Percentiles rank a stretch among this genome's conserved stretches.
phyloP scores from a whole-genome alignment of 2,329 filamentous ascomycete genomes.

The Diaporthe caulivora region DNA sequence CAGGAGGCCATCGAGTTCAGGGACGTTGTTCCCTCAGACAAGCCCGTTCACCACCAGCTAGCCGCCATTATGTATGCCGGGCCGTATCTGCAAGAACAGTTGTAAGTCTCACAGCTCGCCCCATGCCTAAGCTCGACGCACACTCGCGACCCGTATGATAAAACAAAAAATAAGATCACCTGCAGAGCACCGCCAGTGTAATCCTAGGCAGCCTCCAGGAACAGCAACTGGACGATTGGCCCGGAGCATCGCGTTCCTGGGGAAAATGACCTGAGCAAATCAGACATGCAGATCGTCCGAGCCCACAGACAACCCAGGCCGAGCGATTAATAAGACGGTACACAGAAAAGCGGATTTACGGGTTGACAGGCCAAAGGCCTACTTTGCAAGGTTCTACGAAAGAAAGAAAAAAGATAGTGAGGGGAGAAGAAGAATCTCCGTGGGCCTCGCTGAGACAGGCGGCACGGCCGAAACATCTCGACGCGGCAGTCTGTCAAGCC shows the following conservation, averaged over 20 bases:
- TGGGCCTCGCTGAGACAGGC: constrained; percentile 28
- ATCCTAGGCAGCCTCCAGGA: neutral
- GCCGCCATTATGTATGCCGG: neutral
- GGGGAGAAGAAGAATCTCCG: neutral
- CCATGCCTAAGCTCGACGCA: no score
- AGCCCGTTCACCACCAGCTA: neutral
- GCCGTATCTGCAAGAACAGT: constrained; percentile 12
- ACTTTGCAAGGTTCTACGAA: constrained; percentile 19
- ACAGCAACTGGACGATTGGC: neutral
- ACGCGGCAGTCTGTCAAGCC: constrained; percentile 10
- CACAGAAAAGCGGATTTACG: neutral
- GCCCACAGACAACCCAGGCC: neutral
- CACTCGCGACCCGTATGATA: neutral
- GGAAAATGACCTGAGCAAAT: constrained; percentile 18
- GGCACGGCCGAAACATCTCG: constrained; percentile 22
- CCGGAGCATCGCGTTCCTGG: neutral
- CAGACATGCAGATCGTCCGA: constrained; percentile 25
- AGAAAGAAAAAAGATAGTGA: neutral
- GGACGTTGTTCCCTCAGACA: neutral
- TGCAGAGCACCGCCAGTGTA: neutral
- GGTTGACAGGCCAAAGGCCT: neutral
- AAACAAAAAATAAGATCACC: neutral
- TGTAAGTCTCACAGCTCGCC: neutral
- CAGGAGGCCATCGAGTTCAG: neutral
- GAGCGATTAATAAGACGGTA: neutral